Conservation (phyloP, 2,329 filamentous ascomycete genomes). For the Sclerotinia borealis region DNA sequence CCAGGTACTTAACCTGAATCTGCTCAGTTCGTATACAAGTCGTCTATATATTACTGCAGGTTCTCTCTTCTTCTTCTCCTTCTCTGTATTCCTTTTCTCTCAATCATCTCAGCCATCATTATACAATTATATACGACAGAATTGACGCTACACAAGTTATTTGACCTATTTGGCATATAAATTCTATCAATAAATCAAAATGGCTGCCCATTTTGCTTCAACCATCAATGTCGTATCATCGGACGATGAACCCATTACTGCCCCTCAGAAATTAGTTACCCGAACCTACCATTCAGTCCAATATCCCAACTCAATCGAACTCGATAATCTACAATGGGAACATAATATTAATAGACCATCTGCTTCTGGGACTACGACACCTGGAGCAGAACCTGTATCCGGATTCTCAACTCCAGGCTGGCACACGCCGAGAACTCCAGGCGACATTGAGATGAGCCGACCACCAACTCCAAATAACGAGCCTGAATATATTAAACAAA, state of each 20-base stretch:
- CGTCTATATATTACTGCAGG: too few species aligned
- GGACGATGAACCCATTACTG: constrained; percentile 15
- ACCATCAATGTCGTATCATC: neutral
- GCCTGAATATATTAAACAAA: constrained; percentile 44
- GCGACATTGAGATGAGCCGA: constrained; percentile 45
- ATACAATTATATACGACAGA: neutral
- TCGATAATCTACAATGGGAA: constrained; percentile 21
- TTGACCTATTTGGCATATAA: neutral
- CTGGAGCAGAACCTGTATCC: constrained; percentile 5
- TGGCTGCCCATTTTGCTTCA: neutral
- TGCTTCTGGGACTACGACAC: constrained; percentile 20
- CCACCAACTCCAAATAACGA: constrained; percentile 41
- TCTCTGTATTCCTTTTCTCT: neutral
- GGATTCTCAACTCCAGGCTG: constrained; percentile 16
- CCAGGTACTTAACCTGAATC: neutral
- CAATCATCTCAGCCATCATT: neutral
- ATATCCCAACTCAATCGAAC: constrained; percentile 23
- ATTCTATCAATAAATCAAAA: neutral
- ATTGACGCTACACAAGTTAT: neutral
- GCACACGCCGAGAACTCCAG: constrained; percentile 21
- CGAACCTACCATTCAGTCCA: constrained; percentile 30
- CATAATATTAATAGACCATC: constrained; percentile 19
- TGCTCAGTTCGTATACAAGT: neutral
- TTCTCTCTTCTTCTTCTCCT: neutral
- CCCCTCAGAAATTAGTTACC: constrained; percentile 28